Evolutionary conservation across 805 yeast genomes (phyloP), one percentile per base, ranked within the genome.

Genomic region (Kodamaea laetipori): DNA sequence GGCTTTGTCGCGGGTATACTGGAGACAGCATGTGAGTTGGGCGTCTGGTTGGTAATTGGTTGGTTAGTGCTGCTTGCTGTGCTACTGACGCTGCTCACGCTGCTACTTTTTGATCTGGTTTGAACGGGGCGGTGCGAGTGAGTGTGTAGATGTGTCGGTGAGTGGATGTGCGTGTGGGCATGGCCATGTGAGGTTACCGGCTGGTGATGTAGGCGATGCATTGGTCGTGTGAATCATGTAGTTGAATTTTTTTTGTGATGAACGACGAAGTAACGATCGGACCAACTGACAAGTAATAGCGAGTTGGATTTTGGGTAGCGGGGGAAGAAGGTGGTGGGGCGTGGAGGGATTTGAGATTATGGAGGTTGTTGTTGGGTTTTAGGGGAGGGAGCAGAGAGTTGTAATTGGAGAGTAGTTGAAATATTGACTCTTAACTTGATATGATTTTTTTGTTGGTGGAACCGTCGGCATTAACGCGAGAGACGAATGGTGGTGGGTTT

Each of bases 201-300:
- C 17, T 15, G 19, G 17, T 12, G 34, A 8, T 15, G 34, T 15
- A 15, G 34, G 34, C 34, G 34, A 30, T 30, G 17, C 34, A 30
- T 30, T 13, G 17, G 34, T 30, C 34, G 34, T 30, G 34, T 30
- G 34, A 15, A 30, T 30, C 34, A 30, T 30, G 34, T 30, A 30
- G 34, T 12, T 30, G 34, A 30, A 30, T 30, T 30, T 30, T 30
- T 30, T 12, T 30, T 30, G 17, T 21, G 24, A 21, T 21, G 24
- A 21, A 21, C 24, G 24, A 21, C n/a, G n/a, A n/a, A n/a, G n/a
- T n/a, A n/a, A n/a, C n/a, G n/a, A n/a, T n/a, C n/a, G n/a, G n/a
- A n/a, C n/a, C 31, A 27, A 6, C 31, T 27, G 31, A 27, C n/a
- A 27, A 26, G 15, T 12, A 27, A n/a, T n/a, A n/a, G n/a, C n/a